phyloP scores from a whole-genome alignment of 2,329 filamentous ascomycete genomes.

The Aureobasidium lini region DNA sequence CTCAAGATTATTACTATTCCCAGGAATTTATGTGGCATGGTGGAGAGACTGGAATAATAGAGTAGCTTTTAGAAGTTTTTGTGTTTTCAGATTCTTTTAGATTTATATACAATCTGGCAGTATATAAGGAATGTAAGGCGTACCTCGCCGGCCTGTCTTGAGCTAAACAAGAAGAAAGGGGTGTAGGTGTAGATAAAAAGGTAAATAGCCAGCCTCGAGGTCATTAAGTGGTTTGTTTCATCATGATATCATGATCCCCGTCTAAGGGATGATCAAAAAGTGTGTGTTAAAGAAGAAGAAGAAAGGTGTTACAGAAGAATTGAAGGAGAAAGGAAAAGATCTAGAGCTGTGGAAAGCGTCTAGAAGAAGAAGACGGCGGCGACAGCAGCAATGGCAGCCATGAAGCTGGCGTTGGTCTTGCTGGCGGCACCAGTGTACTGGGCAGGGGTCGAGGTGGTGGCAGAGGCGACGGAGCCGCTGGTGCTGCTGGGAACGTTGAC shows the following conservation, averaged over 20 bases:
- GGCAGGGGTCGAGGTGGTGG: slow-evolving; percentile 15
- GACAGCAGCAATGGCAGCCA: slow-evolving; percentile 31
- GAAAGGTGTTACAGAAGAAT: slow-evolving; percentile 1
- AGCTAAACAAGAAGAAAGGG: neutral
- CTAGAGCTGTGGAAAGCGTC: neutral
- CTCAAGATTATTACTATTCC: too few species aligned
- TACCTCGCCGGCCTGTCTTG: neutral
- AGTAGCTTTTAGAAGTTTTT: too few species aligned
- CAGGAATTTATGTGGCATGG: too few species aligned
- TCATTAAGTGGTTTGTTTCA: neutral
- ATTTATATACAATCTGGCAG: too few species aligned
- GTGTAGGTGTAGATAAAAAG: neutral
- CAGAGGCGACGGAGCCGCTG: slow-evolving; percentile 1
- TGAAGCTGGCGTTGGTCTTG: slow-evolving; percentile 30
- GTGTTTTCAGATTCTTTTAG: too few species aligned
- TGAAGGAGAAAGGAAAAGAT: neutral
- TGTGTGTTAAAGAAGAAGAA: neutral
- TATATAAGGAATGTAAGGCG: too few species aligned
- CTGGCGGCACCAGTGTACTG: slow-evolving; percentile 31
- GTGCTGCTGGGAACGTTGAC: slow-evolving; percentile 3
- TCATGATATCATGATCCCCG: slow-evolving; percentile 3
- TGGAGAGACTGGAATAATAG: too few species aligned
- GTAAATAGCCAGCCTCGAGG: neutral
- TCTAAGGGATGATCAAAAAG: neutral
- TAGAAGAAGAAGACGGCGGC: slow-evolving; percentile 30